Evolutionary conservation across 2,329 filamentous ascomycete species (phyloP), one percentile per base, ranked within the genome.

Genomic region (Fusarium chaquense): DNA sequence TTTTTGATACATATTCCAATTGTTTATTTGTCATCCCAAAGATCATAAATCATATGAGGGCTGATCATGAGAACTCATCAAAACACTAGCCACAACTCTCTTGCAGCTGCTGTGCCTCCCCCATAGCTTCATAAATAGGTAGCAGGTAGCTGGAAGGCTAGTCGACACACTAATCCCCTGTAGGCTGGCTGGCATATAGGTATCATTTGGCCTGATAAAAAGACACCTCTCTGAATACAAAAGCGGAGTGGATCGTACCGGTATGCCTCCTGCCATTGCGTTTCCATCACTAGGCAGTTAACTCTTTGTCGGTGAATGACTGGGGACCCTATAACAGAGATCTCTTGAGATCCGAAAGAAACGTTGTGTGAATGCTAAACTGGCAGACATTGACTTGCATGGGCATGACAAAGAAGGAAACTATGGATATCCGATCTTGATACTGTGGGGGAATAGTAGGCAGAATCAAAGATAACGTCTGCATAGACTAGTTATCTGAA

Each of bases 21-120:
- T n/a, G 7, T 20, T 49, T 32, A 8, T 45, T 45, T 36, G 30
- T 5, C n/a, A 41, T 35, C 45, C 28, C 24, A 13, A 33, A 26
- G 35, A 20, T 11, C 18, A 33, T 12, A 52, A 46, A 41, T 9
- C 30, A 18, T 49, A 10, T 22, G 16, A 44, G 33, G 26, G 24
- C 6, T 43, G 32, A 63, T 57, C 44, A 64, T 62, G 61, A 63
- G 58, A 60, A 56, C 41, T 44, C 51, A 16, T 40, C n/a, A 12
- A 32, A 32, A 9, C 26, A 53, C 55, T 53, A 45, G 18, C 26
- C 41, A 30, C 41, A 41, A 51, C 57, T 60, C 18, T 9, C n/a
- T 36, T 28, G 20, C 13, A 45, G 32, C 50, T 59, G 28, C 33
- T 41, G n/a, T 28, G 33, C 32, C 32, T 49, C 45, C 49, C 49